Conservation (phyloP, 2,329 filamentous ascomycete genomes). For the Penicillium rolfsii region DNA sequence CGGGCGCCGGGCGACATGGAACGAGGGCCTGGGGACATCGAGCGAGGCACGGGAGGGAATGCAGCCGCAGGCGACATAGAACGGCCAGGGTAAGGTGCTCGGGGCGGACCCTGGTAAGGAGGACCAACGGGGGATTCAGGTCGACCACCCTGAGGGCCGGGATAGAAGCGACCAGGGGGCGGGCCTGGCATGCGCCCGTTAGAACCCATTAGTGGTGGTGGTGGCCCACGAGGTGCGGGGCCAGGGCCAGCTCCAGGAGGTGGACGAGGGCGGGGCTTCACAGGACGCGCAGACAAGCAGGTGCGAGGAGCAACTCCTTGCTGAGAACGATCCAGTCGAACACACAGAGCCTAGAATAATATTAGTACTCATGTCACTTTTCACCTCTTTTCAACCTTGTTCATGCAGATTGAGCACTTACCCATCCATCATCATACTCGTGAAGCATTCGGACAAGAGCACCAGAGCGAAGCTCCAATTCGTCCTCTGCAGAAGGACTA, state of each 20-base stretch:
- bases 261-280: conserved; percentile 73
- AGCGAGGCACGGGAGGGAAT: conserved; percentile 43
- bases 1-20: conserved; percentile 20
- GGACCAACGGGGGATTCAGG: conserved; percentile 51
- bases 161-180: conserved; percentile 40
- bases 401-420: conserved; percentile 55
- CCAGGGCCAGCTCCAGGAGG: conserved; percentile 39
- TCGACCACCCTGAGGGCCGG: conserved; percentile 36
- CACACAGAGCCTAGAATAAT: conserved; percentile 74
- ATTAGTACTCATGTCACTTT: conserved; percentile 23
- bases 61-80: conserved; percentile 37
- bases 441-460: conserved; percentile 87
- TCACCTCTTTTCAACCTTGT: background rate
- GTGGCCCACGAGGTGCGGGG: conserved; percentile 40
- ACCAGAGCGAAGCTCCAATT: conserved; percentile 78
- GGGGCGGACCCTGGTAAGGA: conserved; percentile 34
- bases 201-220: conserved; percentile 39
- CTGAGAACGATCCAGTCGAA: conserved; percentile 82
- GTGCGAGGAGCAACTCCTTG: conserved; percentile 94
- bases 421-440: conserved; percentile 98
- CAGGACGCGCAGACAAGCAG: conserved; percentile 86
- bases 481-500: conserved; percentile 87
- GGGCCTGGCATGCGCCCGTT: conserved; percentile 36
- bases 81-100: conserved; percentile 31
- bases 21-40: conserved; percentile 40